A percentile compares a stretch with the other conserved stretches of the same genome.
phyloP scores from a whole-genome alignment of 257 asterid species.

The Dorcoceras hygrometricum region DNA sequence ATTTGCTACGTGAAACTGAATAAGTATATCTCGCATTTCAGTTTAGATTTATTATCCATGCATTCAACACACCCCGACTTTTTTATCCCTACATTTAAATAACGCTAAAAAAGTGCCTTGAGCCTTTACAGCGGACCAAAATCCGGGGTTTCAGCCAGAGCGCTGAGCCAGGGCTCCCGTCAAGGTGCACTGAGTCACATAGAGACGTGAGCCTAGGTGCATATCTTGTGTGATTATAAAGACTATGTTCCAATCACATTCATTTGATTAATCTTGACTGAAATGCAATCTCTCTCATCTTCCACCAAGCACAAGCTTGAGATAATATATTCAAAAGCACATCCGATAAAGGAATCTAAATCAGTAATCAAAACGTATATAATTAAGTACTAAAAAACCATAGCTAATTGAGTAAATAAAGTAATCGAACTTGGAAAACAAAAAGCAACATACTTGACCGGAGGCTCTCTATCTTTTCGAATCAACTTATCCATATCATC shows the following conservation, averaged over 20 bases:
- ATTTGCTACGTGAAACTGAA: too few relatives aligned
- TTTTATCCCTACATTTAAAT: neutral
- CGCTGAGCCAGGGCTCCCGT: neutral
- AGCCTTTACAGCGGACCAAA: neutral
- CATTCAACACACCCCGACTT: neutral
- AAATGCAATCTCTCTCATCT: neutral
- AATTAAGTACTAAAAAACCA: neutral
- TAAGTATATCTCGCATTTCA: neutral
- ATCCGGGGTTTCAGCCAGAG: neutral
- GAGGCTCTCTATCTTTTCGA: slow-evolving; percentile 78
- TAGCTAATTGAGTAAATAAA: neutral
- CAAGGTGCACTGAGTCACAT: neutral
- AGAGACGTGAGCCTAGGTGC: neutral
- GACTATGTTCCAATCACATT: neutral
- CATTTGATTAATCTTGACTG: neutral
- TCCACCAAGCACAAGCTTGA: neutral
- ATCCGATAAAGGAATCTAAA: neutral
- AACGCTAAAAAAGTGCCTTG: neutral
- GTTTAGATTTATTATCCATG: neutral
- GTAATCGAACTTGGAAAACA: neutral
- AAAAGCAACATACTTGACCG: slow-evolving; percentile 66
- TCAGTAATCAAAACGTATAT: neutral
- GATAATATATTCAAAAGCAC: neutral
- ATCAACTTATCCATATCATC: slow-evolving; percentile 80
- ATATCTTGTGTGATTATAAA: neutral